Conservation (phyloP, 345 rosid species). For the Fremontodendron californicum region DNA sequence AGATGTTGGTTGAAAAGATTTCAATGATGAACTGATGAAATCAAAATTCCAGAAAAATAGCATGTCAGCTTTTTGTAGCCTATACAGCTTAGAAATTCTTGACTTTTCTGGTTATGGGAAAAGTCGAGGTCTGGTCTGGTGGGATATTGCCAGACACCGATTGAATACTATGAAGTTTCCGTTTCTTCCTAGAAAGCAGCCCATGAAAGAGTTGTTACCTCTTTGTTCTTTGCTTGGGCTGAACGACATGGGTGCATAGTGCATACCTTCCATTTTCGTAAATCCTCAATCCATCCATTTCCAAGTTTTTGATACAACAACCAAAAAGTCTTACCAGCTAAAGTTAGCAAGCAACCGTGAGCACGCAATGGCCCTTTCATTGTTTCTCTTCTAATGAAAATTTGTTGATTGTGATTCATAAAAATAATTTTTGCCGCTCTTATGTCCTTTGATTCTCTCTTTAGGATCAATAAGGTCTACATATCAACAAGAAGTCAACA, state of each 20-base stretch:
- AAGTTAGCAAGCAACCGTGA: neutral
- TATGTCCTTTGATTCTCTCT: neutral
- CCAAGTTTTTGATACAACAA: neutral
- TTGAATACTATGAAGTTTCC: neutral
- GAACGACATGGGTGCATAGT: neutral
- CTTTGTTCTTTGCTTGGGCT: neutral
- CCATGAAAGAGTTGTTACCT: no score
- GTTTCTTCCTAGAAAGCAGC: neutral
- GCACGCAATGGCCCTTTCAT: no score
- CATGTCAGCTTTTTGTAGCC: neutral
- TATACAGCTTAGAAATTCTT: neutral
- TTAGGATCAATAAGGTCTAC: neutral
- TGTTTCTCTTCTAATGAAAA: neutral
- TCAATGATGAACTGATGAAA: neutral
- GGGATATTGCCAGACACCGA: neutral
- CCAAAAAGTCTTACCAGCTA: neutral
- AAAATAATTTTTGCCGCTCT: neutral
- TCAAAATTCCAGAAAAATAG: neutral
- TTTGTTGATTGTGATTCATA: neutral
- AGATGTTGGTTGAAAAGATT: neutral
- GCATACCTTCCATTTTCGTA: neutral
- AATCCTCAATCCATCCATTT: neutral
- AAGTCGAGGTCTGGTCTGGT: neutral
- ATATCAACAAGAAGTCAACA: neutral
- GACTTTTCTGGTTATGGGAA: neutral